Conservation (phyloP, 805 yeast species). For the Wickerhamiella alocasiicola region DNA sequence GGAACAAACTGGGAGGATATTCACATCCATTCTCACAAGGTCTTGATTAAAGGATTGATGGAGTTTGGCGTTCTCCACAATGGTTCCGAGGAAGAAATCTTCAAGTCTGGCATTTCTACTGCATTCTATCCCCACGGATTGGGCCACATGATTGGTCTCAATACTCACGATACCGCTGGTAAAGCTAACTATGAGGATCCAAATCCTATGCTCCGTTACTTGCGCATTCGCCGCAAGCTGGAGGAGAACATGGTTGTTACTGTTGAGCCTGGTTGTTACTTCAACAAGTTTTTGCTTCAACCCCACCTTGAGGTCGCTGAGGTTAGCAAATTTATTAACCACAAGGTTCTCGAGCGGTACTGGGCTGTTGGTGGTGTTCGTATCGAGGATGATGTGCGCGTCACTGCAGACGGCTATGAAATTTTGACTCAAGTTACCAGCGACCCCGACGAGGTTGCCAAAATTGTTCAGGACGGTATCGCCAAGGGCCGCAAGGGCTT, state of each 20-base stretch:
- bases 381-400: constrained; percentile 83
- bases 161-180: constrained; percentile 94
- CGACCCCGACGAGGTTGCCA: constrained; percentile 71
- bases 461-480: constrained; percentile 58
- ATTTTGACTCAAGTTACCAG: constrained; percentile 73
- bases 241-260: constrained; percentile 76
- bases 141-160: constrained; percentile 89
- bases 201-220: constrained; percentile 59
- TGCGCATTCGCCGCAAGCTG: constrained; percentile 67
- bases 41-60: constrained; percentile 59
- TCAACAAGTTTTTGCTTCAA: constrained; percentile 68
- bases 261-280: constrained; percentile 91
- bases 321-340: constrained; percentile 47
- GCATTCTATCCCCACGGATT: constrained; percentile 91
- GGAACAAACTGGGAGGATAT: constrained; percentile 79
- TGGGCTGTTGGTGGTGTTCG: constrained; percentile 94
- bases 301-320: constrained; percentile 33
- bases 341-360: constrained; percentile 57
- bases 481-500: constrained; percentile 49
- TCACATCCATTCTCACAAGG: constrained; percentile 67
- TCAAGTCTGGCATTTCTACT: constrained; percentile 55
- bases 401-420: constrained; percentile 66
- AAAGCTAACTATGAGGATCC: constrained; percentile 73
- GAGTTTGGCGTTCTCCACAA: constrained; percentile 61
- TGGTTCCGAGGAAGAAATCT: constrained; percentile 50